Conservation (phyloP, 345 rosid genomes). For the Aquilaria yunnanensis region DNA sequence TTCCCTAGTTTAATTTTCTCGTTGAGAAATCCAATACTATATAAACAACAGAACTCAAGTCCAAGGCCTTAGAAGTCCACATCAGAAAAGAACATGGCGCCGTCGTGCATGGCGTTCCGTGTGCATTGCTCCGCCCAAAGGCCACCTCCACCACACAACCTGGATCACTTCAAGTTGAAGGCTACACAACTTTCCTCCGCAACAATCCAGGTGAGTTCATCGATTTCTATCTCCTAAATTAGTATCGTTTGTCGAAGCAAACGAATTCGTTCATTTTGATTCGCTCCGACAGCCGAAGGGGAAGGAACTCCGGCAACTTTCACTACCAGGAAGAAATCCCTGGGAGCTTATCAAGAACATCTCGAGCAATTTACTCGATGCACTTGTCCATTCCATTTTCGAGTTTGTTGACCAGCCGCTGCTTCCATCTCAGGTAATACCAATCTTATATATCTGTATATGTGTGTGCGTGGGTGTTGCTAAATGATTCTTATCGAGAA, state of each 20-base stretch:
- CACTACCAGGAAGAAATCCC: conserved; percentile 22
- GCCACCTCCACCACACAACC: conserved; percentile 10
- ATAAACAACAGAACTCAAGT: too few species aligned
- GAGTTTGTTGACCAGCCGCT: conserved; percentile 31
- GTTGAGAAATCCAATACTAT: too few species aligned
- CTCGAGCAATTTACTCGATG: conserved; percentile 24
- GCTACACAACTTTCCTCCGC: conserved; percentile 10
- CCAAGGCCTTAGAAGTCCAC: too few species aligned
- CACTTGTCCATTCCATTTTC: conserved; percentile 33
- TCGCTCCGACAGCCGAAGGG: conserved; percentile 20
- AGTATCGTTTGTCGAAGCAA: background rate
- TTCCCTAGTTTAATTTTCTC: too few species aligned
- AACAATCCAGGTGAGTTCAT: conserved; percentile 14
- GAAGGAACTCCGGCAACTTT: conserved; percentile 13
- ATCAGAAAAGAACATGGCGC: conserved; percentile 13
- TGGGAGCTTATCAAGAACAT: conserved; percentile 12
- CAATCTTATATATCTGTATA: background rate
- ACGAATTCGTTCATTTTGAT: background rate
- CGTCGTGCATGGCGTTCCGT: conserved; percentile 10
- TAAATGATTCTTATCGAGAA: background rate
- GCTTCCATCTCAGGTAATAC: conserved; percentile 35
- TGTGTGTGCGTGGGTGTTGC: background rate
- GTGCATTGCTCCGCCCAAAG: conserved; percentile 16
- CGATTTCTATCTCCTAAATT: background rate
- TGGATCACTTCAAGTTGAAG: conserved; percentile 9